Conservation (phyloP, 805 yeast genomes). For the Sugiyamaella americana region DNA sequence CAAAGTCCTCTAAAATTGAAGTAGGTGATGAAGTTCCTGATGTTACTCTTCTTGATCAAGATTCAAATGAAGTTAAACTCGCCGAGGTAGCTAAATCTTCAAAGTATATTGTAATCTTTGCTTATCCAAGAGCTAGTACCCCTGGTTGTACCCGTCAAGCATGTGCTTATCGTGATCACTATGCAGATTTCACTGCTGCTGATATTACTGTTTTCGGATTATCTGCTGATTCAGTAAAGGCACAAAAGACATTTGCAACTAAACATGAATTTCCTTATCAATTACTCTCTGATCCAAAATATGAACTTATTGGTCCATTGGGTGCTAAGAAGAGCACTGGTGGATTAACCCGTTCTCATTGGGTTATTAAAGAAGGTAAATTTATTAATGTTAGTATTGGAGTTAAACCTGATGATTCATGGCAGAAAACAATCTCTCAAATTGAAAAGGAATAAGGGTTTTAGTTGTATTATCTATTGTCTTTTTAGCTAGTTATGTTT, state of each 20-base stretch:
- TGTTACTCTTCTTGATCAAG: conserved; percentile 58
- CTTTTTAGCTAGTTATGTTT: no score
- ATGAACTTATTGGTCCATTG: conserved; percentile 58
- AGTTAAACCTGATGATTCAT: conserved; percentile 40
- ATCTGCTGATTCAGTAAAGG: conserved; percentile 71
- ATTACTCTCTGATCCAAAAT: conserved; percentile 69
- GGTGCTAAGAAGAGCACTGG: conserved; percentile 69
- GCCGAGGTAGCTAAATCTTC: conserved; percentile 36
- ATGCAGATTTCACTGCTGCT: conserved; percentile 45
- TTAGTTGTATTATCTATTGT: no score
- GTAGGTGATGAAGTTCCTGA: conserved; percentile 67
- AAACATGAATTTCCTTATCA: conserved; percentile 71
- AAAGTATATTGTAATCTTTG: conserved; percentile 41
- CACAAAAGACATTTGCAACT: conserved; percentile 68
- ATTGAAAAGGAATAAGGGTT: no score
- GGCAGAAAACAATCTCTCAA: conserved; percentile 26
- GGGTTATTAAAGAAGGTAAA: conserved; percentile 78
- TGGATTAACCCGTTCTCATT: conserved; percentile 84
- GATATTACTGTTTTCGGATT: conserved; percentile 65
- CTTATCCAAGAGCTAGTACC: conserved; percentile 89
- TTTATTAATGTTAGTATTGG: conserved; percentile 48
- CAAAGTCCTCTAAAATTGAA: conserved; percentile 29
- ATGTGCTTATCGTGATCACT: conserved; percentile 73
- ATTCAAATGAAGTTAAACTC: conserved; percentile 54
- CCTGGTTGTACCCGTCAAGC: conserved; percentile 98